A percentile compares a stretch with the other conserved stretches of the same genome.
These are phyloP conservation scores for Gossypium stocksii DNA, from an alignment of 345 rosid species.

Conservation along the genomic window DNA sequence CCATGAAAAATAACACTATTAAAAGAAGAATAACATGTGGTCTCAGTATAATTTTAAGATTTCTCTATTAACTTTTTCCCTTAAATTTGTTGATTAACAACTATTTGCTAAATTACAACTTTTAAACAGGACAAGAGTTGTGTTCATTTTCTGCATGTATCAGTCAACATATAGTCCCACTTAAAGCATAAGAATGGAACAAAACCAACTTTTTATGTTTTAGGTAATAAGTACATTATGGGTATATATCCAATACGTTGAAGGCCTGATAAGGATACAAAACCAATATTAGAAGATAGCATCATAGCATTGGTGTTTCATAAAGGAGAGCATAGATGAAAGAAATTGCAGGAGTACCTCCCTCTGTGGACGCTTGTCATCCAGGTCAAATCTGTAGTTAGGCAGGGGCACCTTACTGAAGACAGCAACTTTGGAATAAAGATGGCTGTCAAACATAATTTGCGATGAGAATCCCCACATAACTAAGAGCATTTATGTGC, in stretches of 20 bases:
- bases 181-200: not conserved
- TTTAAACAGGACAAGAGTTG: not conserved
- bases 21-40: not conserved
- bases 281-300: not conserved
- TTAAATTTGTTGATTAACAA: not conserved
- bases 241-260: not conserved
- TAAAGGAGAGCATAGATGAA: not conserved
- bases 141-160: not conserved
- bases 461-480: slow-evolving; percentile 22
- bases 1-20: not conserved
- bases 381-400: slow-evolving; percentile 93
- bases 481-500: not conserved
- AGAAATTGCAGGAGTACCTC: slow-evolving; percentile 51
- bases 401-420: slow-evolving; percentile 89
- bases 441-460: slow-evolving; percentile 53
- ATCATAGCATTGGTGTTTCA: not conserved
- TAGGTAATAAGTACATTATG: not conserved
- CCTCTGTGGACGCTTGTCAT: slow-evolving; percentile 82
- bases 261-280: not conserved
- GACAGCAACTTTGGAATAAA: slow-evolving; percentile 72
- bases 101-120: not conserved
- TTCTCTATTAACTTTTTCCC: not conserved
- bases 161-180: not conserved
- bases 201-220: not conserved
- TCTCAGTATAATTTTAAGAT: not conserved